phyloP scores from a whole-genome alignment of 106 monocot genomes.

The Dendrobium officinale region DNA sequence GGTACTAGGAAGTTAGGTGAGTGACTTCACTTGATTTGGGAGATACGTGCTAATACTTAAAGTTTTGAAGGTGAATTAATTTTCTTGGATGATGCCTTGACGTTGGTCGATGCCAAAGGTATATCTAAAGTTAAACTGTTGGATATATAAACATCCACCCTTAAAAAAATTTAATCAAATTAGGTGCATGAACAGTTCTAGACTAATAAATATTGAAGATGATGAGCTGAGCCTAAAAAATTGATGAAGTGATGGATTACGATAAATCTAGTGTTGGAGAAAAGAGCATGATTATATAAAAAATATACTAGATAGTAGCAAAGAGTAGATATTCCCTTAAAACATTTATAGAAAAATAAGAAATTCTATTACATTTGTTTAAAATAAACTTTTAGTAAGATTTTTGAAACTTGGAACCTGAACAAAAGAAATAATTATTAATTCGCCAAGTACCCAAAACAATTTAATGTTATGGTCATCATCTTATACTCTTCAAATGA shows the following conservation, averaged over 20 bases:
- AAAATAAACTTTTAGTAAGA: not conserved
- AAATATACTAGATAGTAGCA: not conserved
- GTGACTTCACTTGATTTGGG: too few relatives aligned
- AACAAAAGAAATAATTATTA: not conserved
- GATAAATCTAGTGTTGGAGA: not conserved
- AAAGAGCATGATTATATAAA: not conserved
- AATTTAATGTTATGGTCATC: not conserved
- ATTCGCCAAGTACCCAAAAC: too few relatives aligned
- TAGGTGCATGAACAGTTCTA: too few relatives aligned
- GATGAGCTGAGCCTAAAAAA: not conserved
- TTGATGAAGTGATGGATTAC: not conserved
- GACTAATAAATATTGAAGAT: too few relatives aligned
- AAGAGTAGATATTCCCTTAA: not conserved
- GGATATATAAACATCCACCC: too few relatives aligned
- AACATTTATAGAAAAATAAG: not conserved
- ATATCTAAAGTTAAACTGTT: too few relatives aligned
- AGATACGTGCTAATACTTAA: too few relatives aligned
- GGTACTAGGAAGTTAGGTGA: too few relatives aligned
- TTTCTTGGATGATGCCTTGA: too few relatives aligned
- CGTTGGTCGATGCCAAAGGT: too few relatives aligned
- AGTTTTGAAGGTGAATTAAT: too few relatives aligned
- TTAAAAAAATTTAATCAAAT: too few relatives aligned
- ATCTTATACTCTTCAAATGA: not conserved
- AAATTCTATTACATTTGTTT: not conserved
- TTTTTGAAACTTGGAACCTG: not conserved